A percentile compares a stretch with the other conserved stretches of the same genome.
Conservation (phyloP, 208 protist species). For the Trypanosoma lewisi region DNA sequence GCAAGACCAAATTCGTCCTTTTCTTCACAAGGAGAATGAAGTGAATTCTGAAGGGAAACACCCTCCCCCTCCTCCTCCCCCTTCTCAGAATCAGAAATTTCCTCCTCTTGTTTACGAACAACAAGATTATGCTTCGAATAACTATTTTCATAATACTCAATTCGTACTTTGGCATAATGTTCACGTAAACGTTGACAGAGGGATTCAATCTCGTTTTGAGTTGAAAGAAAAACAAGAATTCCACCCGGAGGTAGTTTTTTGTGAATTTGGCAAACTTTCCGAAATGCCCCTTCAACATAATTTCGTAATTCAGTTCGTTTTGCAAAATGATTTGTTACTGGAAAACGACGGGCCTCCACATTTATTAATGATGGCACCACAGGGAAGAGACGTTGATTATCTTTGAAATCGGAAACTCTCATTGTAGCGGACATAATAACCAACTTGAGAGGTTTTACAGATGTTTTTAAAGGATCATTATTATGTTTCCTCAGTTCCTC, state of each 20-base stretch:
- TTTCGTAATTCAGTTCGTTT: conserved; percentile 90
- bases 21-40: conserved; percentile 13
- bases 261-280: conserved; percentile 97
- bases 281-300: conserved; percentile 94
- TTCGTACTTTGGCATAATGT: conserved; percentile 78
- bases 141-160: conserved; percentile 83
- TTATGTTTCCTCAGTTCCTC: conserved; percentile 61
- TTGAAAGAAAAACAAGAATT: conserved; percentile 98
- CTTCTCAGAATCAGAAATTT: conserved; percentile 25
- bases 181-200: conserved; percentile 81
- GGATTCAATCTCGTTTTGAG: conserved; percentile 94
- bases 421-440: conserved; percentile 95
- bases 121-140: conserved; percentile 71
- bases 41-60: too few relatives aligned
- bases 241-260: conserved; percentile 95
- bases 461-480: conserved; percentile 47
- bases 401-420: conserved; percentile 87
- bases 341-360: conserved; percentile 95
- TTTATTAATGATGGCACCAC: conserved; percentile 92
- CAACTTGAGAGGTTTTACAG: conserved; percentile 82
- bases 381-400: conserved; percentile 97
- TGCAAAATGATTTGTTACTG: conserved; percentile 97
- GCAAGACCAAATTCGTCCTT: conserved; percentile 55
- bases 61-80: neutral
- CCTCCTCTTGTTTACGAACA: conserved; percentile 7